Base-by-base conservation (phyloP, 1,284 basidiomycete genomes). In the Macrocystidia cucumis region DNA sequence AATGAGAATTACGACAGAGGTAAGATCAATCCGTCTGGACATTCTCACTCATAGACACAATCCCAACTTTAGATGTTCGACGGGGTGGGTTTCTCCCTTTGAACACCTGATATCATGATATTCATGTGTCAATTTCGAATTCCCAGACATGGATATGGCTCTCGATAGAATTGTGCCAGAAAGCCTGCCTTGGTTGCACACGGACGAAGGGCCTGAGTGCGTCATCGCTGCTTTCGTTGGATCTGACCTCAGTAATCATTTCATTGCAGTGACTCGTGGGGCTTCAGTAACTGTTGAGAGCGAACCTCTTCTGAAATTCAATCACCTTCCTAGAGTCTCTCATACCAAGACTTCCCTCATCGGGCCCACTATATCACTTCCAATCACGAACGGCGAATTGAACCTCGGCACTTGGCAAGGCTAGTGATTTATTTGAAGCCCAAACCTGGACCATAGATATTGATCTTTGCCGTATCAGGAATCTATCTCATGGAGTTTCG, bases 351-450 rank as follows among this genome's bases (percentile, higher is more conserved):
- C 88, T 2, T 77, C 87, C 2, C 67, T 96, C 21, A 63, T 93
- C 33, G 91, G 91, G 19, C 73, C 84, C 13, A 80, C 84, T 1
- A 70, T 95, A 47, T 81, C 82, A 9, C 67, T 95, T 18, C 91
- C 91, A 3, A 91, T 96, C 49, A 87, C 88, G 1, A 72, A 86
- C 40, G 89, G 85, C 2, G 67, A 70, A 30, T 63, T 95, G 43
- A 89, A 86, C 46, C 63, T 93, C 25, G 92, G 91, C 3, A 93
- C 88, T 12, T 96, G 91, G 91, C 91, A 95, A 70, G 89, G 83
- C 70, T 29, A 44, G 57, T 42, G 9, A 11, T 20, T 23, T 3
- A 19, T 26, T 20, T 8, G 14, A 21, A 8, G 9, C 9, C 21
- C 9, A 29, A 6, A 11, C 16, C 24, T 31, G n/a, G 9, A 19